Evolutionary conservation across 169 alveolate genomes (phyloP).

Genomic region (Plasmodium vinckei): DNA sequence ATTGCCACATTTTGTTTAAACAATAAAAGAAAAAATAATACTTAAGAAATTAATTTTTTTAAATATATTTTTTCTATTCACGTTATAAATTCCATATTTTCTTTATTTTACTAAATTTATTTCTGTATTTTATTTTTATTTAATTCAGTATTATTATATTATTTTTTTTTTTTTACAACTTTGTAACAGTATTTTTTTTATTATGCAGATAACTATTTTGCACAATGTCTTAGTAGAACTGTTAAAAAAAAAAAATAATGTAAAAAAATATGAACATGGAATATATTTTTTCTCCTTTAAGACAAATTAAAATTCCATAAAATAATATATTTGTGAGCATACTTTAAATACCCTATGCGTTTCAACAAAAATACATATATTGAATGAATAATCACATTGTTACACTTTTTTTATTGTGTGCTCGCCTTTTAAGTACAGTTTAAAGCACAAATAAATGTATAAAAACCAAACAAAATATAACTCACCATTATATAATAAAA

Average conservation of each 20-base stretch:
- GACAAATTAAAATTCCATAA: no score
- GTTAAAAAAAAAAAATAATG: background rate
- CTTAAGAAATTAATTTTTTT: background rate
- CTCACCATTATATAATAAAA: no score
- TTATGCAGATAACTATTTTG: constrained; percentile 1
- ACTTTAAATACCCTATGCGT: no score
- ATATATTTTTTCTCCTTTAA: background rate
- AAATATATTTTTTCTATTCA: background rate
- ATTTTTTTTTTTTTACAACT: background rate
- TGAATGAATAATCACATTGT: no score
- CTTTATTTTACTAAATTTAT: background rate
- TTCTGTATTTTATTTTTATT: background rate
- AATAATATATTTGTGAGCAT: no score
- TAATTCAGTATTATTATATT: background rate
- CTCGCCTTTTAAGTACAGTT: no score
- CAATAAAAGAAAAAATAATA: constrained; percentile 12
- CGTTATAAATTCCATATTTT: background rate
- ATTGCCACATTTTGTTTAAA: constrained; percentile 23
- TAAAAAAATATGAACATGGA: background rate
- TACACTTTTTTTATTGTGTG: no score
- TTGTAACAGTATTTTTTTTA: constrained; percentile 2
- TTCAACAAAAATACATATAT: no score
- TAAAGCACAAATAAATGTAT: no score
- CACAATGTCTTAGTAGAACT: no score
- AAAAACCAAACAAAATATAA: no score